These are phyloP conservation scores for Haplosporangium sp. DNA, from an alignment of 371 early-diverging fungal species.

Conservation along the genomic window DNA sequence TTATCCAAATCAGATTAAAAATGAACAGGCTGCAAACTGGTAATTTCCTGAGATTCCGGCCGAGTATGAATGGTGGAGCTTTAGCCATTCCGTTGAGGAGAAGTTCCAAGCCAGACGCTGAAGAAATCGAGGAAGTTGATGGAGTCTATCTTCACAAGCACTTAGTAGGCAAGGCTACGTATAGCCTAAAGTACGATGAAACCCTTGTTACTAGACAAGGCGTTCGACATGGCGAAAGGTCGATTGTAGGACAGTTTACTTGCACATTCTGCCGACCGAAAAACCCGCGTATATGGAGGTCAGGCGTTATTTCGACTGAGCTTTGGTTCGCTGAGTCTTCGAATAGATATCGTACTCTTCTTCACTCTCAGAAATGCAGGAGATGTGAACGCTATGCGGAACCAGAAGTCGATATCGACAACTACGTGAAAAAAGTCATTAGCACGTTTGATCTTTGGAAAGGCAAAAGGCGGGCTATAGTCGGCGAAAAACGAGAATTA, in stretches of 20 bases:
- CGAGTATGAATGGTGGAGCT: no score
- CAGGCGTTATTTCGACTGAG: constrained; percentile 15
- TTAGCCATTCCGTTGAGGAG: no score
- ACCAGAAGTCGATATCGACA: constrained; percentile 16
- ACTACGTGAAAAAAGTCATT: constrained; percentile 9
- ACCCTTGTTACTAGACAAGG: neutral
- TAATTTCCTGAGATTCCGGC: no score
- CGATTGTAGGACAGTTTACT: constrained; percentile 4
- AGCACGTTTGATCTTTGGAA: constrained; percentile 27
- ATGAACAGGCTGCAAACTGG: no score
- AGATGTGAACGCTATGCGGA: constrained; percentile 13
- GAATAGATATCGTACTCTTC: constrained; percentile 6
- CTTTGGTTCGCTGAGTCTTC: neutral
- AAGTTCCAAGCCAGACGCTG: no score
- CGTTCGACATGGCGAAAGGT: neutral
- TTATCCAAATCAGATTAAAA: no score
- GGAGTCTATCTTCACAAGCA: constrained; percentile 2
- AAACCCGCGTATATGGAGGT: constrained; percentile 4
- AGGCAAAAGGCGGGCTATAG: neutral
- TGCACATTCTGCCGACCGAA: constrained; percentile 3
- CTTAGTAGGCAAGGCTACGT: neutral
- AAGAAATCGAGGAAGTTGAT: neutral
- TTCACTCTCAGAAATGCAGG: constrained; percentile 27
- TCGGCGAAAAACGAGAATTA: neutral
- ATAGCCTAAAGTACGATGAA: neutral